Conservation (phyloP, 78 protist species). For the Guillardia theta region DNA sequence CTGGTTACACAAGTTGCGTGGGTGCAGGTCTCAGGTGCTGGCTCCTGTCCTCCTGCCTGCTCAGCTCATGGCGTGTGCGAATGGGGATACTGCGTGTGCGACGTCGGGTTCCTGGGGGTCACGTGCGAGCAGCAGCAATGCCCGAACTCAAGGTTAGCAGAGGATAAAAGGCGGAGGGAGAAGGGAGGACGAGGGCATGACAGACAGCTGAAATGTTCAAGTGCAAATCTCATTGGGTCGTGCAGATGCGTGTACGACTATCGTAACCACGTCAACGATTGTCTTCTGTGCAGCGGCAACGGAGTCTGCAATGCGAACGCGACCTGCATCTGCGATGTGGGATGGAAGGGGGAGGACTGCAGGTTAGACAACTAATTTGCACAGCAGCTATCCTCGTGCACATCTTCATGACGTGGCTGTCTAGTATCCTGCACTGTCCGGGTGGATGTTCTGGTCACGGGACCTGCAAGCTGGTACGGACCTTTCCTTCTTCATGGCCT, state of each 20-base stretch:
- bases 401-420: too few relatives aligned
- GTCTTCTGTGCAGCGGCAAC: neutral
- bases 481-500: too few relatives aligned
- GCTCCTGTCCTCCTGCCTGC: neutral
- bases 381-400: too few relatives aligned
- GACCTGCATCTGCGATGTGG: neutral
- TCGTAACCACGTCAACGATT: too few relatives aligned
- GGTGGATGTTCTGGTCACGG: neutral
- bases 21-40: neutral
- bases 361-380: too few relatives aligned
- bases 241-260: too few relatives aligned
- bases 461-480: neutral
- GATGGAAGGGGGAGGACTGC: constrained; percentile 2
- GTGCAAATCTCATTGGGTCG: too few relatives aligned
- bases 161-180: too few relatives aligned
- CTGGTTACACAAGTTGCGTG: too few relatives aligned
- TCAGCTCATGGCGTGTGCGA: neutral
- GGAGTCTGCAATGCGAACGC: neutral
- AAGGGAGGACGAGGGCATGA: too few relatives aligned
- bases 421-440: neutral
- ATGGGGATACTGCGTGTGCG: neutral
- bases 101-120: neutral
- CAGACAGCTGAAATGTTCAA: too few relatives aligned
- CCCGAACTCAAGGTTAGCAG: neutral
- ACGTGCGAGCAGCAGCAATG: neutral